Conservation (phyloP, 1,284 basidiomycete species). For the Cryptococcus neoformans region DNA sequence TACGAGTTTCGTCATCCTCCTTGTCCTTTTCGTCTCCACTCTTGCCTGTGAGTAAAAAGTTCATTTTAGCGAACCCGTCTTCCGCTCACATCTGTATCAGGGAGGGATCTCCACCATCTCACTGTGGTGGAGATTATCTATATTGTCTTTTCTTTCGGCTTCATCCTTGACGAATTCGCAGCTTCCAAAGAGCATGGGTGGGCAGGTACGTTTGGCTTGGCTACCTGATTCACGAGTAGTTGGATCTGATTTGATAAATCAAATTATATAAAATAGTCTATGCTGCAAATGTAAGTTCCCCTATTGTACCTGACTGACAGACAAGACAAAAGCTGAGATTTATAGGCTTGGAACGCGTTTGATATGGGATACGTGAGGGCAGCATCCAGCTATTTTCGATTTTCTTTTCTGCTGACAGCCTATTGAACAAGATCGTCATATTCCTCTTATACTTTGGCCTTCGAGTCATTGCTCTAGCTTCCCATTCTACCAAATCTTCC, state of each 20-base stretch:
- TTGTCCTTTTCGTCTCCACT: slow-evolving; percentile 61
- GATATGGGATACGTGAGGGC: slow-evolving; percentile 63
- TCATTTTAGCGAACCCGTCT: slow-evolving; percentile 9
- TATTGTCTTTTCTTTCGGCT: slow-evolving; percentile 69
- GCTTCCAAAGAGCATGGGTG: slow-evolving; percentile 69
- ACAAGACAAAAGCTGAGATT: not conserved
- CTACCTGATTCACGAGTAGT: not conserved
- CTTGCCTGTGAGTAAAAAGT: slow-evolving; percentile 56
- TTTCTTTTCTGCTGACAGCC: slow-evolving; percentile 1
- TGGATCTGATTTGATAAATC: not conserved
- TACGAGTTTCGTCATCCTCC: slow-evolving; percentile 62
- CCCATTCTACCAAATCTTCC: slow-evolving; percentile 58
- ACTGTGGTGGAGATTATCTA: slow-evolving; percentile 62
- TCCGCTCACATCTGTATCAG: not conserved
- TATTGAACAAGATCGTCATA: slow-evolving; percentile 53
- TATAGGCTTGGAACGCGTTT: slow-evolving; percentile 81
- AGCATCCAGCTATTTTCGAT: not conserved
- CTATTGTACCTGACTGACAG: not conserved
- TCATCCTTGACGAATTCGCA: slow-evolving; percentile 61
- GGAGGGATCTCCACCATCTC: slow-evolving; percentile 9
- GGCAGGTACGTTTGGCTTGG: slow-evolving; percentile 59
- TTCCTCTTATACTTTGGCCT: slow-evolving; percentile 67
- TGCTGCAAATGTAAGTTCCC: slow-evolving; percentile 65
- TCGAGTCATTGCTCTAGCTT: slow-evolving; percentile 62
- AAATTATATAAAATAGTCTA: slow-evolving; percentile 58